Evolutionary conservation across 1,284 basidiomycete species (phyloP).

Genomic region (Cutaneotrichosporon spelunceum): DNA sequence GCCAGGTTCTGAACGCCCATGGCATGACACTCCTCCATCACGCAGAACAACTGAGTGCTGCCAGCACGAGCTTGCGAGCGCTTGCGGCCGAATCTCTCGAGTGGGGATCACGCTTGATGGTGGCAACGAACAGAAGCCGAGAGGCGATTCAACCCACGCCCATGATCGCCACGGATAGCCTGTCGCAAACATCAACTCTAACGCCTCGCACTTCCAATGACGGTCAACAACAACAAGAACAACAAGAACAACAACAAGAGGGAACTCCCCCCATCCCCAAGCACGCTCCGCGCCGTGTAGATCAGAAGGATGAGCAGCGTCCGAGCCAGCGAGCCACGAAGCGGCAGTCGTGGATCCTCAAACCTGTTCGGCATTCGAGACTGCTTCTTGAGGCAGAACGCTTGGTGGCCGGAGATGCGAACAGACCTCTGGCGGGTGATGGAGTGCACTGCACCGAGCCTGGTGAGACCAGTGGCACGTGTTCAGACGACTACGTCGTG

Average conservation of each 20-base stretch:
- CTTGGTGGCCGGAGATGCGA: background rate
- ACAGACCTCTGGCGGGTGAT: background rate
- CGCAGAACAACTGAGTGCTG: slow-evolving; percentile 26
- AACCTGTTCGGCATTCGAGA: background rate
- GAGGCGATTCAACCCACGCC: background rate
- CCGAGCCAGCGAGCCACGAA: background rate
- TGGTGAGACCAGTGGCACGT: background rate
- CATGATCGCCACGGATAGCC: background rate
- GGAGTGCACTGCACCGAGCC: background rate
- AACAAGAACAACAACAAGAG: too few relatives aligned
- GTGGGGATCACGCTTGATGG: slow-evolving; percentile 23
- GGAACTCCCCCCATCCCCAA: background rate
- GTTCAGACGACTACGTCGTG: background rate
- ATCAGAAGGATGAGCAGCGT: background rate
- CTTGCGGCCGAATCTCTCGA: slow-evolving; percentile 36
- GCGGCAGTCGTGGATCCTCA: background rate
- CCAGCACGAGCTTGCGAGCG: slow-evolving; percentile 27
- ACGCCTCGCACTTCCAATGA: background rate
- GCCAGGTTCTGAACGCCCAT: slow-evolving; percentile 37
- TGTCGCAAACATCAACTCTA: background rate
- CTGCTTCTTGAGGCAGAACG: background rate
- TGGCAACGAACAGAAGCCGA: background rate
- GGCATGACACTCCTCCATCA: slow-evolving; percentile 33
- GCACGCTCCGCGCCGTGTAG: background rate
- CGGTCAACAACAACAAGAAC: background rate